Percentiles rank a stretch among this genome's conserved stretches.
phyloP scores from a whole-genome alignment of 176 grass and related monocot species.

The Rhipidocladum racemiflorum region DNA sequence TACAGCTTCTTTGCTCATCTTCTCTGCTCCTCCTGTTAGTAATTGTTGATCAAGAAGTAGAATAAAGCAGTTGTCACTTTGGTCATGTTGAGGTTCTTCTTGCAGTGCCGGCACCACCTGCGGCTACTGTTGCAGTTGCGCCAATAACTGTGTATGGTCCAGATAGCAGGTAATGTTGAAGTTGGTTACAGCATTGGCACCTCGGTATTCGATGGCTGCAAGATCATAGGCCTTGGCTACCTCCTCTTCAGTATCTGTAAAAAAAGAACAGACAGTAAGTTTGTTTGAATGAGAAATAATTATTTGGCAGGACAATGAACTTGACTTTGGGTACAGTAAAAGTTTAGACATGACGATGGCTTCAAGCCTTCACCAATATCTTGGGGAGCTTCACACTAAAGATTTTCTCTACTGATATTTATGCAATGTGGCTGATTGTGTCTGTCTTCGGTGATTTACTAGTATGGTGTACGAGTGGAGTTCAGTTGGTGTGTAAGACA shows the following conservation, averaged over 20 bases:
- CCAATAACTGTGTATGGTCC: constrained; percentile 40
- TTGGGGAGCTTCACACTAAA: no score
- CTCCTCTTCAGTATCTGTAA: constrained; percentile 82
- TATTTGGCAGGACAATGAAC: not conserved
- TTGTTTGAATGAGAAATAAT: not conserved
- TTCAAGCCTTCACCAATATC: no score
- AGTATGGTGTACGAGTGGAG: no score
- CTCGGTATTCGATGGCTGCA: constrained; percentile 84
- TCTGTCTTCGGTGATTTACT: no score
- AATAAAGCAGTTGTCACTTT: constrained; percentile 8
- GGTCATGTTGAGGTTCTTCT: constrained; percentile 36
- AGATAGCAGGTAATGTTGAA: constrained; percentile 75
- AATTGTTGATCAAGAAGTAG: no score
- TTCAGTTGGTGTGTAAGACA: no score
- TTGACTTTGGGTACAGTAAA: no score
- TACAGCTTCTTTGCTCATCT: no score
- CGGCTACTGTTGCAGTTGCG: constrained; percentile 28
- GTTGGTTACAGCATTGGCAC: constrained; percentile 77
- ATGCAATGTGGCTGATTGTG: no score
- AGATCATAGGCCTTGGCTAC: constrained; percentile 96
- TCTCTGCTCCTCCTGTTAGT: no score
- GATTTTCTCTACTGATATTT: no score
- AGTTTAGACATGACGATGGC: no score
- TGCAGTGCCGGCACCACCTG: constrained; percentile 37
- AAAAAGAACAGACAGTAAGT: not conserved